These are phyloP conservation scores for Tagetes erecta DNA, from an alignment of 129 eudicot genomes.

Conservation along the genomic window DNA sequence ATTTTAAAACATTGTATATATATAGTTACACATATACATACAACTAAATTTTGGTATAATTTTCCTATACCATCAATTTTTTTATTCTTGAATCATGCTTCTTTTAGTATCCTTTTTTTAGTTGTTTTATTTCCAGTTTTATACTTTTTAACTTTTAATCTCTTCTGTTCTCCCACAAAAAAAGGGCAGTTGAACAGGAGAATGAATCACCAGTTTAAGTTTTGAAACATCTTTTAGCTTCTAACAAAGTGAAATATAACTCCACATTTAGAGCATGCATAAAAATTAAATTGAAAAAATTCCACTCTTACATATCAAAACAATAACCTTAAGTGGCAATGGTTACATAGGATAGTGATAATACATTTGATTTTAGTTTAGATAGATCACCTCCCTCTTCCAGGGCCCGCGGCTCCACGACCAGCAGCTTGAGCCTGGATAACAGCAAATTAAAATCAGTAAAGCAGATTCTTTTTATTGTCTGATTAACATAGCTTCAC, in stretches of 20 bases:
- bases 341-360: constrained; percentile 17
- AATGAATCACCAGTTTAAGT: too few relatives aligned
- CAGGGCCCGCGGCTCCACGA: constrained; percentile 64
- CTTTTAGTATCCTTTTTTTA: too few relatives aligned
- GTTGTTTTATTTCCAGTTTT: too few relatives aligned
- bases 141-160: too few relatives aligned
- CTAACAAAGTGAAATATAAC: not conserved
- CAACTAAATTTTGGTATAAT: too few relatives aligned
- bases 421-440: constrained; percentile 68
- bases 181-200: too few relatives aligned
- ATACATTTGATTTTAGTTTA: constrained; percentile 11
- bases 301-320: constrained; percentile 31
- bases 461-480: not conserved
- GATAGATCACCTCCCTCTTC: constrained; percentile 62
- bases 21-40: too few relatives aligned
- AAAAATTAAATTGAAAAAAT: constrained; percentile 15
- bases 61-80: too few relatives aligned
- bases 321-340: constrained; percentile 7
- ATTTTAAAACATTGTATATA: too few relatives aligned
- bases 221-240: too few relatives aligned
- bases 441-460: not conserved
- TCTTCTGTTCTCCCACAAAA: too few relatives aligned
- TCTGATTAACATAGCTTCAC: not conserved
- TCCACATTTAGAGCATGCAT: constrained; percentile 24
- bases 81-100: too few relatives aligned